A percentile compares a stretch with the other conserved stretches of the same genome.
phyloP scores from a whole-genome alignment of 495 filamentous ascomycete species.

The Symbiotaphrina buchneri region DNA sequence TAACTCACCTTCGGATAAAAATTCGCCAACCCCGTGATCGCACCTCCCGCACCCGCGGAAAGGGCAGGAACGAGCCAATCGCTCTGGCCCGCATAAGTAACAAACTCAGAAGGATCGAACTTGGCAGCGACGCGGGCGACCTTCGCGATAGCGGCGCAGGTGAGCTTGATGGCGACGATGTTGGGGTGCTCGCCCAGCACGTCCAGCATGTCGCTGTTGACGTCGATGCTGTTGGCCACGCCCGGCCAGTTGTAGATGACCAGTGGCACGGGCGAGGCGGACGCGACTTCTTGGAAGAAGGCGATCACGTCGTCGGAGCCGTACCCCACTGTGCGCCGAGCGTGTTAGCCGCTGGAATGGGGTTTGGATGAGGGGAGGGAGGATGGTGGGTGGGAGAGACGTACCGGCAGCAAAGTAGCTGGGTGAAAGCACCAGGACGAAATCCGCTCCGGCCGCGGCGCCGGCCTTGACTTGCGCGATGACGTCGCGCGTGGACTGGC shows the following conservation, averaged over 20 bases:
- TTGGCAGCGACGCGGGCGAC: slow-evolving; percentile 5
- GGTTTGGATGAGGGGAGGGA: slow-evolving; percentile 14
- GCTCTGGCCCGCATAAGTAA: slow-evolving; percentile 5
- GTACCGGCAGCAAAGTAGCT: slow-evolving; percentile 8
- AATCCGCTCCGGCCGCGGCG: slow-evolving; percentile 10
- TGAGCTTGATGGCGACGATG: slow-evolving; percentile 15
- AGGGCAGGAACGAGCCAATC: slow-evolving; percentile 5
- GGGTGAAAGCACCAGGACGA: slow-evolving; percentile 8
- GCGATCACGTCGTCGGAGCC: slow-evolving; percentile 7
- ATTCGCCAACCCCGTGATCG: slow-evolving; percentile 6
- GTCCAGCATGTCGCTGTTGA: slow-evolving; percentile 14
- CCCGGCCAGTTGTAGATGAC: slow-evolving; percentile 14
- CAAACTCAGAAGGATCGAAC: slow-evolving; percentile 2
- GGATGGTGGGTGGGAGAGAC: too few species aligned
- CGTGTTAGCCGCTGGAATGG: slow-evolving; percentile 9
- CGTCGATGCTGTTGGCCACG: slow-evolving; percentile 10
- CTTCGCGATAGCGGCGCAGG: slow-evolving; percentile 7
- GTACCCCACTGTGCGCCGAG: too few species aligned
- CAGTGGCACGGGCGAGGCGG: slow-evolving; percentile 10
- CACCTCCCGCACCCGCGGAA: slow-evolving; percentile 5
- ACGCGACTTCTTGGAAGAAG: slow-evolving; percentile 11
- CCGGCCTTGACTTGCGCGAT: slow-evolving; percentile 28
- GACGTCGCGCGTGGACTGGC: slow-evolving; percentile 67
- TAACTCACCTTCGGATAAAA: slow-evolving; percentile 5
- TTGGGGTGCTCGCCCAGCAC: slow-evolving; percentile 10